Evolutionary conservation across 257 asterid species (phyloP), one percentile per base, ranked within the genome.

Genomic region (Fraxinus pennsylvanica): DNA sequence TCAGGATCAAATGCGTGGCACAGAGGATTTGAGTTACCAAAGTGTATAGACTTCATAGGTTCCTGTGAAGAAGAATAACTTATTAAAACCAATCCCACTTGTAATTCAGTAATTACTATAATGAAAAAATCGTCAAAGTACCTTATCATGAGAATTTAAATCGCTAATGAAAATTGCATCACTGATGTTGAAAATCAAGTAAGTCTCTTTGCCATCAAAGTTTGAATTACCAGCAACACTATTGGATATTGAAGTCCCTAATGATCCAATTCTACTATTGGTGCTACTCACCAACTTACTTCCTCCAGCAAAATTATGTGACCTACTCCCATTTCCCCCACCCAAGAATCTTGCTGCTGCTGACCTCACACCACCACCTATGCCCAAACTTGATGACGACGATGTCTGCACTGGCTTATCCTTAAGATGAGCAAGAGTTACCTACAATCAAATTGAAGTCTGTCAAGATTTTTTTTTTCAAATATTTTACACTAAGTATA

Each of bases 1-100:
- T 96, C 97, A 9, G 98, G 94, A 85, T 96, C 95, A 89, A 88
- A 93, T 71, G 99, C 92, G 85, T 96, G 99, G 87, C 98, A 96
- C 79, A 92, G 88, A 39, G 99, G 99, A 86, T 90, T 91, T 47
- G 97, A 89, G 77, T 87, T 95, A 87, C 96, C 92, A 88, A 96
- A 96, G 81, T 90, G 94, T 76, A 96, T 86, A 71, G 97, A 93
- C 90, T 96, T 96, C 81, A 96, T 82, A 84, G 99, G 99, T 81
- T 96, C 99, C 99, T 96, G 84, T 74, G 84, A 73, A 79, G 80
- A 80, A 81, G 54, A 85, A 72, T 38, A 81, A 80, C 77, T 88
- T 74, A 84, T 81, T 50, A 76, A 80, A 81, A 87, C 76, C 84
- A 83, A 78, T 19, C 59, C 25, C 72, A 75, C 30, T 10, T 61